A percentile compares a stretch with the other conserved stretches of the same genome.
These are phyloP conservation scores for Raphanus sativus DNA, from an alignment of 345 rosid species.

Conservation along the genomic window DNA sequence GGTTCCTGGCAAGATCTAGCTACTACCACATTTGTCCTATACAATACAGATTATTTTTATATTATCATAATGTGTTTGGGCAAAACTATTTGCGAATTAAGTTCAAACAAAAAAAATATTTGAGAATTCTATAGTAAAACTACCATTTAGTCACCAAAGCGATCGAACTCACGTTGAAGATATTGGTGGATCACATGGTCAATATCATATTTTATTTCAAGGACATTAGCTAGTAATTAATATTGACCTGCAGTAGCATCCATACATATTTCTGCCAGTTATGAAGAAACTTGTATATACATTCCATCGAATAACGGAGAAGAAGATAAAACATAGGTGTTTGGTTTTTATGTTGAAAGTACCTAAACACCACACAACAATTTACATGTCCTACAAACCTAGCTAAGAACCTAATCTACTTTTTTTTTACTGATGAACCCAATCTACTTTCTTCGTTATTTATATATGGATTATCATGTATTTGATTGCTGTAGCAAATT, in stretches of 20 bases:
- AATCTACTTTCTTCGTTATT: neutral
- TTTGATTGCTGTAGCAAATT: neutral
- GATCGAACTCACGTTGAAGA: slow-evolving; percentile 15
- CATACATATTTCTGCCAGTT: neutral
- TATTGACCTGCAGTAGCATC: neutral
- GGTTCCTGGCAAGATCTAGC: slow-evolving; percentile 15
- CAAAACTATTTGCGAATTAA: neutral
- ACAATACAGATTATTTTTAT: neutral
- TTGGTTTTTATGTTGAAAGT: slow-evolving; percentile 17
- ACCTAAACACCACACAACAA: neutral
- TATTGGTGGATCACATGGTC: slow-evolving; percentile 21
- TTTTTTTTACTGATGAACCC: too few species aligned
- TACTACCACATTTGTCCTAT: slow-evolving; percentile 21
- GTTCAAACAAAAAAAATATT: neutral
- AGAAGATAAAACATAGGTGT: neutral
- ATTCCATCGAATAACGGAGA: neutral
- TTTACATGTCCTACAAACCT: neutral
- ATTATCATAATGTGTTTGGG: slow-evolving; percentile 9
- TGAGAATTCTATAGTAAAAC: neutral
- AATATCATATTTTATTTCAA: neutral
- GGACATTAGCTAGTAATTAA: neutral
- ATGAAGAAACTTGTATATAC: neutral
- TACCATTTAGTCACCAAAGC: slow-evolving; percentile 1
- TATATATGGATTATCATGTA: neutral
- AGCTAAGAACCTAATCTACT: neutral